These are phyloP conservation scores for Populus pruinosa DNA, from an alignment of 345 rosid genomes.

Conservation along the genomic window DNA sequence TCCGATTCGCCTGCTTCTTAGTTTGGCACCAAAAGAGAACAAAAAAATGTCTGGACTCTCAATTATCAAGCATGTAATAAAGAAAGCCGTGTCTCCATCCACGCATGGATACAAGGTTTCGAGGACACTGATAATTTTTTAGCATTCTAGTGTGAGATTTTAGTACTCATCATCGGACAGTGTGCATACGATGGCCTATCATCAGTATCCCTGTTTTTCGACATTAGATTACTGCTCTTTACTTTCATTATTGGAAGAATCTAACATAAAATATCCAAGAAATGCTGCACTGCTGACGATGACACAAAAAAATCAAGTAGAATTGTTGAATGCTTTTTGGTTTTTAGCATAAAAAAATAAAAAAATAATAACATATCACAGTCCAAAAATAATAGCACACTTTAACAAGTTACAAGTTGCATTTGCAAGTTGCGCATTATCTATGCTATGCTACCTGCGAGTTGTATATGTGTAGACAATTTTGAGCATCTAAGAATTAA, in stretches of 20 bases:
- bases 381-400: no score
- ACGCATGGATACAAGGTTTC: neutral
- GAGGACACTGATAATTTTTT: neutral
- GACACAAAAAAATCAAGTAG: neutral
- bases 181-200: neutral
- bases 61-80: neutral
- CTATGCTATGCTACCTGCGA: no score
- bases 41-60: neutral
- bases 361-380: no score
- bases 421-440: no score
- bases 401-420: no score
- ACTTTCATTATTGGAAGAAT: no score
- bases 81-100: neutral
- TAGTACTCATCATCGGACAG: neutral
- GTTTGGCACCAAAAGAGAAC: neutral
- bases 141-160: neutral
- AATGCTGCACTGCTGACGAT: no score
- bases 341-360: no score
- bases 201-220: neutral
- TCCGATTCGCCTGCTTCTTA: constrained; percentile 10
- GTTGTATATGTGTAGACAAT: no score
- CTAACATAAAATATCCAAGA: no score
- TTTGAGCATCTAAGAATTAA: no score
- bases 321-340: no score
- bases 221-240: neutral